Base-by-base conservation (phyloP, 441 rosid species). In the Adansonia gregorii region DNA sequence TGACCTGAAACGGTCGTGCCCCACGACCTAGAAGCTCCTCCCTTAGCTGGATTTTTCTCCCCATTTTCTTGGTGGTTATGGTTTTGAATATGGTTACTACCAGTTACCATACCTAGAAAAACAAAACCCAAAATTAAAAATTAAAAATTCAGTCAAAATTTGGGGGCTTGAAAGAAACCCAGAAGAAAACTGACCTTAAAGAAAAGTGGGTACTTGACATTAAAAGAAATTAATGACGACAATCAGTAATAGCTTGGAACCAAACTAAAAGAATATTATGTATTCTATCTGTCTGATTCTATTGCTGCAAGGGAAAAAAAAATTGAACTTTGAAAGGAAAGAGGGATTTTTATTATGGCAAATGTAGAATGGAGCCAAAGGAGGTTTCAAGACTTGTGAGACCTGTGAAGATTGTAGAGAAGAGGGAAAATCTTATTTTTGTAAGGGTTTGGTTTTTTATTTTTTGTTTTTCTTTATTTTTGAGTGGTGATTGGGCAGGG, bases 1-100 rank as follows among this genome's bases (percentile, higher is more conserved):
- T 94, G 98, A 56, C 95, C 96, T 4, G 98, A 93, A 69, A 85
- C 77, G 27, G 92, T 87, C 55, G 95, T 87, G 1, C 94, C 94
- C 97, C 95, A 91, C 55, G 98, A 91, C 88, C 93, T 87, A 9
- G 90, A 81, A 75, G 85, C 86, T 31, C 83, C 89, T 45, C 86
- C 89, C 77, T 85, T 83, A 46, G 89, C 72, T 45, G 86, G 94
- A 82, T 89, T 86, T 67, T 81, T 83, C 63, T 84, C 93, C 75
- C 81, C 90, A 78, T 91, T 93, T 11, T 90, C 91, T 58, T 51
- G 89, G 80, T 82, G 86, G 73, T 72, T 84, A 81, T 84, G 82
- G 82, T 86, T 87, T 20, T 72, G 48, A 56, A 56, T 39, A 59
- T 83, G 83, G 77, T 84, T 84, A 80, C 85, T 78, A 82, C 91